phyloP scores from a whole-genome alignment of 768 basidiomycete genomes.

The Kwoniella dendrophila region DNA sequence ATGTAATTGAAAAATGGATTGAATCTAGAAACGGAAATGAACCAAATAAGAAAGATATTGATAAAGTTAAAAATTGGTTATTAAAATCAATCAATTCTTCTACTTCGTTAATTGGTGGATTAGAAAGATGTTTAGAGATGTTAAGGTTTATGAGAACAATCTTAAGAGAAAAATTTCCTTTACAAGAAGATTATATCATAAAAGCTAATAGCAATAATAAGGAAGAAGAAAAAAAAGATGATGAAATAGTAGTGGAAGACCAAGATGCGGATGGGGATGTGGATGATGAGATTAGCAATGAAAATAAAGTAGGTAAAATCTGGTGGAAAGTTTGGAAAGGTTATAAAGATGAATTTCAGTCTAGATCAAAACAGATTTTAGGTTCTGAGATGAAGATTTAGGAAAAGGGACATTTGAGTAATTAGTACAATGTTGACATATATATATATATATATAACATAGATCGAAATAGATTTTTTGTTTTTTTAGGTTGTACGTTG shows the following conservation, averaged over 20 bases:
- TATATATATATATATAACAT: too few relatives aligned
- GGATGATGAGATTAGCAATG: too few relatives aligned
- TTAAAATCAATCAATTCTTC: conserved; percentile 67
- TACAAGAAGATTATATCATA: conserved; percentile 58
- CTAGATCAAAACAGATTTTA: conserved; percentile 67
- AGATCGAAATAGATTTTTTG: too few relatives aligned
- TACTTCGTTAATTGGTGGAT: conserved; percentile 63
- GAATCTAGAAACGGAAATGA: conserved; percentile 63
- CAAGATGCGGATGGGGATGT: conserved; percentile 31
- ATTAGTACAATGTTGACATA: too few relatives aligned
- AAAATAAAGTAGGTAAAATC: conserved; percentile 60
- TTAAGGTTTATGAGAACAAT: conserved; percentile 82
- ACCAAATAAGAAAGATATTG: conserved; percentile 75
- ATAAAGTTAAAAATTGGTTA: conserved; percentile 73
- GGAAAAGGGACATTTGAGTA: too few relatives aligned
- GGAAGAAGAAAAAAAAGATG: conserved; percentile 58
- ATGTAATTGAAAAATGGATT: conserved; percentile 76
- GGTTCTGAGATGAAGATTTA: conserved; percentile 64
- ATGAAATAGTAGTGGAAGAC: conserved; percentile 37
- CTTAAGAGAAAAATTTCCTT: conserved; percentile 63
- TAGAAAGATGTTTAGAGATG: conserved; percentile 70
- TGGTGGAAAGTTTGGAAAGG: conserved; percentile 82
- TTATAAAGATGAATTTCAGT: conserved; percentile 70
- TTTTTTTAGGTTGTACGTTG: too few relatives aligned
- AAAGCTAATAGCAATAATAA: not conserved